phyloP scores from a whole-genome alignment of 768 basidiomycete genomes.

The Cystobasidiopsis lactophilus region DNA sequence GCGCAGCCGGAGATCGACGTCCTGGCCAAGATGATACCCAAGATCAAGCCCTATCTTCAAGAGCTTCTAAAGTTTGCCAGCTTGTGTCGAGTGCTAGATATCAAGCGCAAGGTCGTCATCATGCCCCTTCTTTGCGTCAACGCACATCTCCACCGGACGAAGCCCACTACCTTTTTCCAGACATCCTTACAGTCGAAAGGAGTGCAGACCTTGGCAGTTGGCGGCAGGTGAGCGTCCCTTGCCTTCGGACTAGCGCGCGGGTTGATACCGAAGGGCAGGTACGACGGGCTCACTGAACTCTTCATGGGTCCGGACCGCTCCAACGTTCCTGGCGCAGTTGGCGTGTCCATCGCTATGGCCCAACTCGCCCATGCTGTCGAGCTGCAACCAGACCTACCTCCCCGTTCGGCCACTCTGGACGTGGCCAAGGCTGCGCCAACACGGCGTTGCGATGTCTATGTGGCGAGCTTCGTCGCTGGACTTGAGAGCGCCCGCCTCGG shows the following conservation, averaged over 20 bases:
- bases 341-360: constrained; percentile 15
- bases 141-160: constrained; percentile 16
- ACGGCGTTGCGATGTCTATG: constrained; percentile 22
- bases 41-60: constrained; percentile 15
- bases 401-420: neutral
- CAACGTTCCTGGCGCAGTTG: constrained; percentile 14
- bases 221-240: constrained; percentile 17
- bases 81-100: constrained; percentile 15
- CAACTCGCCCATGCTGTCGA: constrained; percentile 16
- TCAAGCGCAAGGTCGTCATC: constrained; percentile 17
- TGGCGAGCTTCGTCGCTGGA: constrained; percentile 17
- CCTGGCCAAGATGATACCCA: constrained; percentile 1
- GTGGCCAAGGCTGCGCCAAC: constrained; percentile 8
- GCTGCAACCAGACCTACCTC: constrained; percentile 2
- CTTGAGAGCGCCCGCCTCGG: constrained; percentile 19
- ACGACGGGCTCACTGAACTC: constrained; percentile 20
- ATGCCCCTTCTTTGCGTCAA: constrained; percentile 18
- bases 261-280: constrained; percentile 10
- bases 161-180: constrained; percentile 16
- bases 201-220: constrained; percentile 21
- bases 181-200: constrained; percentile 12
- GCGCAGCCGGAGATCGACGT: constrained; percentile 11
- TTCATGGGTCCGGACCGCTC: constrained; percentile 16
- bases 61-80: constrained; percentile 17
- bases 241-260: neutral